Evolutionary conservation across 164 flowering plant species (phyloP).

Genomic region (Nymphaea colorata): DNA sequence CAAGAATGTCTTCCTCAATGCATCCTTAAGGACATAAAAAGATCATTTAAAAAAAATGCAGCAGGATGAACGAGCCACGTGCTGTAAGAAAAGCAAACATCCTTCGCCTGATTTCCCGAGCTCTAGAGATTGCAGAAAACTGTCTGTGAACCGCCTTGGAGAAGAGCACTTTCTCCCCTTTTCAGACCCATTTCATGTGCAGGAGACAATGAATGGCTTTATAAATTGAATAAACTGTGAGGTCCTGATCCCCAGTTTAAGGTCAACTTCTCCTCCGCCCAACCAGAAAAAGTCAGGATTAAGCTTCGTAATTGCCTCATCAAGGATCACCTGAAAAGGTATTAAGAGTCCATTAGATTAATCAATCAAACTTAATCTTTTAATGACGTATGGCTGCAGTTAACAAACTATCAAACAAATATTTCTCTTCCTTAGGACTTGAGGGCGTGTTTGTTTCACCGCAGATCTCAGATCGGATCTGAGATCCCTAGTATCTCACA

Average conservation of each 20-base stretch:
- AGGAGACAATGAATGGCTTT: constrained; percentile 67
- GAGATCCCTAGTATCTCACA: too few relatives aligned
- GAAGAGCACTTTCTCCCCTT: background rate
- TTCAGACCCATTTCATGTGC: constrained; percentile 13
- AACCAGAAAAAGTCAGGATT: constrained; percentile 89
- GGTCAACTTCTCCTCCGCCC: constrained; percentile 86
- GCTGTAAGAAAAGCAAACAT: background rate
- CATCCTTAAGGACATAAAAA: background rate
- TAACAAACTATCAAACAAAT: too few relatives aligned
- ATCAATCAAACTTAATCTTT: background rate
- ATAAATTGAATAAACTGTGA: constrained; percentile 59
- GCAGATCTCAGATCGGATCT: too few relatives aligned
- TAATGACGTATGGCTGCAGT: too few relatives aligned
- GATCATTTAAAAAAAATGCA: background rate
- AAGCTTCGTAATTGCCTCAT: constrained; percentile 79
- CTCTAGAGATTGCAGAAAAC: background rate
- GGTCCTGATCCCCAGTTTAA: constrained; percentile 81
- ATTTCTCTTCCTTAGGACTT: too few relatives aligned
- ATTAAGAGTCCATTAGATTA: constrained; percentile 1
- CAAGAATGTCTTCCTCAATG: background rate
- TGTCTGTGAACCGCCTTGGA: background rate
- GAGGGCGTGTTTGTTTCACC: too few relatives aligned
- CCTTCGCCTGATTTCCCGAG: background rate
- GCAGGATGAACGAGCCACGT: background rate
- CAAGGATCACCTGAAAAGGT: constrained; percentile 78